These are phyloP conservation scores for Paraphaeosphaeria minitans DNA, from an alignment of 2,329 filamentous ascomycete species.

Conservation along the genomic window DNA sequence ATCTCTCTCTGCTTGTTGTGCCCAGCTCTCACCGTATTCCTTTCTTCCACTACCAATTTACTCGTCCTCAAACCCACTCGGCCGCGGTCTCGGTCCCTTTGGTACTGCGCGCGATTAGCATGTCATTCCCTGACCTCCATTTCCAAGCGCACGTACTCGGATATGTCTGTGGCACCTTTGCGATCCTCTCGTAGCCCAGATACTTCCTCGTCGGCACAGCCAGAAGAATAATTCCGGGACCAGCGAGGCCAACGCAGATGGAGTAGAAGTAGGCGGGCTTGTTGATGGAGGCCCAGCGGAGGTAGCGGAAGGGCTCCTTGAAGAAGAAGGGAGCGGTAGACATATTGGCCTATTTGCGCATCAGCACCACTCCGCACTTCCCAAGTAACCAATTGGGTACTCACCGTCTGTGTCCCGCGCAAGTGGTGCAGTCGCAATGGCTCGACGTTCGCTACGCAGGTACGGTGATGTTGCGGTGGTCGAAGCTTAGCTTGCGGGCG, in stretches of 20 bases:
- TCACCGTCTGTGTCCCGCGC: constrained; percentile 8
- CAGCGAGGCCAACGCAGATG: constrained; percentile 71
- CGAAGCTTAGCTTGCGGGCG: constrained; percentile 20
- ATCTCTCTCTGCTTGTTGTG: background rate
- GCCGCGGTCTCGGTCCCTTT: constrained; percentile 52
- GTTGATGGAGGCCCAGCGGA: constrained; percentile 85
- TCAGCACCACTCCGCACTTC: background rate
- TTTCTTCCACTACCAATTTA: constrained; percentile 13
- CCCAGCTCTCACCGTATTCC: background rate
- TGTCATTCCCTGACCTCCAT: background rate
- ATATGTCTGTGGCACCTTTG: constrained; percentile 83
- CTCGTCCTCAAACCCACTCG: constrained; percentile 54
- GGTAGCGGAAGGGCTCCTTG: constrained; percentile 79
- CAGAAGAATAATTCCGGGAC: constrained; percentile 71
- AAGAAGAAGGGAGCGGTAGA: constrained; percentile 73
- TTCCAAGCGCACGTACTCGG: constrained; percentile 69
- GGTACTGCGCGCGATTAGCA: constrained; percentile 47
- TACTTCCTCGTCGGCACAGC: constrained; percentile 74
- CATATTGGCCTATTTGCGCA: constrained; percentile 56
- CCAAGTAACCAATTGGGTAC: background rate
- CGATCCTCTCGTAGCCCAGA: constrained; percentile 73
- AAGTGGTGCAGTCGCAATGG: constrained; percentile 23
- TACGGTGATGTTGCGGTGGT: constrained; percentile 14
- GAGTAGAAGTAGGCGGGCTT: constrained; percentile 93
- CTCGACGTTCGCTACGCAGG: constrained; percentile 13